These are phyloP conservation scores for Vigna reflexopilosa DNA, from an alignment of 306 rosid species.

Conservation along the genomic window DNA sequence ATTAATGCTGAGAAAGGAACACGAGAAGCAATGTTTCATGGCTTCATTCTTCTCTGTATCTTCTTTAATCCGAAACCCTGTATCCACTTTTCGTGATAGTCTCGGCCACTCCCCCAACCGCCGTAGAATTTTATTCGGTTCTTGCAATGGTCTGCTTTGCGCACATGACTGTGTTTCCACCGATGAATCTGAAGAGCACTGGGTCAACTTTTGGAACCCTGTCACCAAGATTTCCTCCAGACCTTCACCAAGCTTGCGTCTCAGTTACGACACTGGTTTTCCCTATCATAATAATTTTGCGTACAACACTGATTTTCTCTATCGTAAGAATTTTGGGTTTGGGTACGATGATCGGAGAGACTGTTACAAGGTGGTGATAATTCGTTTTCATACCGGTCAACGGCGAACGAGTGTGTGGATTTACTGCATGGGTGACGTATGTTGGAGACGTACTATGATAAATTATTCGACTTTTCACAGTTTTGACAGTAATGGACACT, in stretches of 20 bases:
- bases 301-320: no score
- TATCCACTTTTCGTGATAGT: background rate
- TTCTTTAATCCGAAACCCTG: background rate
- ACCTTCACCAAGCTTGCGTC: background rate
- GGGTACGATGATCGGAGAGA: background rate
- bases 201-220: background rate
- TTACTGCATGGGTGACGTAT: background rate
- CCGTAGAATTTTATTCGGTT: background rate
- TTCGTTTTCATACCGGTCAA: background rate
- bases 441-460: background rate
- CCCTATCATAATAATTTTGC: rapidly evolving
- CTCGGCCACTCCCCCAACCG: background rate
- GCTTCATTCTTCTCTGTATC: background rate
- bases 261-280: background rate
- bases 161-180: background rate
- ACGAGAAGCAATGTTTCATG: background rate
- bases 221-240: background rate
- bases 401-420: background rate
- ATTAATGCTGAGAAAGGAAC: no score
- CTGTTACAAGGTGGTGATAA: background rate
- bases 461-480: background rate
- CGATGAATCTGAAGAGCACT: background rate
- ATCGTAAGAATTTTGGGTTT: background rate
- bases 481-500: background rate
- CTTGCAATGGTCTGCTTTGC: background rate